phyloP scores from a whole-genome alignment of 768 basidiomycete species.

The Tricholoma flavovirens region DNA sequence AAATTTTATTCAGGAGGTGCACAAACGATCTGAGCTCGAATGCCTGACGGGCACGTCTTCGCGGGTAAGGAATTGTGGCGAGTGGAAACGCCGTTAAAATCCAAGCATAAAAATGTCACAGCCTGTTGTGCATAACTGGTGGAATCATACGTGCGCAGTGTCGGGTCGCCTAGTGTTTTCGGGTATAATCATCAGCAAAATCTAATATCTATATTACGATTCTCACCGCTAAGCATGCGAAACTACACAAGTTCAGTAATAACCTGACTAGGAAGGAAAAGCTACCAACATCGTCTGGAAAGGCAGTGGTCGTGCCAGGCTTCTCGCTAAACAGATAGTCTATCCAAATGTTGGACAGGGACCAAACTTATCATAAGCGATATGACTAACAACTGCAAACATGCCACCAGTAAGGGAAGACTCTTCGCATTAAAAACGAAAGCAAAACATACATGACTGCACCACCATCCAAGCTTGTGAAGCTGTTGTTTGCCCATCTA shows the following conservation, averaged over 20 bases:
- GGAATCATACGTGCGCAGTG: constrained; percentile 42
- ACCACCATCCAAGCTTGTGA: constrained; percentile 37
- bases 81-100: constrained; percentile 37
- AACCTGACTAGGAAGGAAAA: not conserved
- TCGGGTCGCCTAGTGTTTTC: constrained; percentile 29
- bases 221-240: constrained; percentile 46
- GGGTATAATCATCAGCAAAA: not conserved
- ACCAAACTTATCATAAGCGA: constrained; percentile 1
- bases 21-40: constrained; percentile 46
- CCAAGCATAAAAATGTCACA: constrained; percentile 42
- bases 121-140: constrained; percentile 41
- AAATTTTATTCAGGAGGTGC: not conserved
- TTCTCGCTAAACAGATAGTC: constrained; percentile 46
- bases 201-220: not conserved
- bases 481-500: constrained; percentile 45
- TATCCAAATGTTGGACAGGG: constrained; percentile 10
- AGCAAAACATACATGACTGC: constrained; percentile 38
- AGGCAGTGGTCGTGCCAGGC: constrained; percentile 42
- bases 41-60: constrained; percentile 37
- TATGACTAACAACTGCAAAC: constrained; percentile 23
- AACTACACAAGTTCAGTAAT: constrained; percentile 28
- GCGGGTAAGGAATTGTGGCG: constrained; percentile 34
- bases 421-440: not conserved
- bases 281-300: constrained; percentile 46
- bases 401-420: not conserved